These are phyloP conservation scores for Suhomyces wounanorum DNA, from an alignment of 1,139 yeast species.

Conservation along the genomic window DNA sequence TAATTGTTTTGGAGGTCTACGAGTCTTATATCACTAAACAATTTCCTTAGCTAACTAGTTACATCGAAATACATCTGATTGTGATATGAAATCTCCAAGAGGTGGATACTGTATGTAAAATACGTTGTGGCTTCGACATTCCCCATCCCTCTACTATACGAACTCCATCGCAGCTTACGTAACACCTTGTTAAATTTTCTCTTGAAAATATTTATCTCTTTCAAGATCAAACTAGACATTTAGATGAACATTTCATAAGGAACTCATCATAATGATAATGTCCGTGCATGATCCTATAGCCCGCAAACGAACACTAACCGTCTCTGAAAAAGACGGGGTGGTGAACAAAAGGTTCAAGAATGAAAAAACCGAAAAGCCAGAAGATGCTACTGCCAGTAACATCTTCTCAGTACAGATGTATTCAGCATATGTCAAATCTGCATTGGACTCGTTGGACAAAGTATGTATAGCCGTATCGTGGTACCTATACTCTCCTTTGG, in stretches of 20 bases:
- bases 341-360: conserved; percentile 13
- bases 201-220: conserved; percentile 6
- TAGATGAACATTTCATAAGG: conserved; percentile 6
- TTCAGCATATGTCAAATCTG: conserved; percentile 63
- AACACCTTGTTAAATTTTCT: conserved; percentile 4
- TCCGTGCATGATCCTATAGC: conserved; percentile 21
- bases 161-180: conserved; percentile 8
- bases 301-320: conserved; percentile 20
- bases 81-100: no score
- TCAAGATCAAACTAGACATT: conserved; percentile 2
- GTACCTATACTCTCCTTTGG: conserved; percentile 9
- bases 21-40: background rate
- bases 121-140: background rate
- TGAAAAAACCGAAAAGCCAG: conserved; percentile 11
- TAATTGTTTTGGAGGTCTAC: no score
- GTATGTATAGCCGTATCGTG: conserved; percentile 37
- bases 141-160: background rate
- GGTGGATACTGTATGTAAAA: no score
- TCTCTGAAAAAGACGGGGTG: conserved; percentile 13
- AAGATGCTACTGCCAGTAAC: conserved; percentile 13
- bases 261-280: conserved; percentile 17
- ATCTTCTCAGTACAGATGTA: conserved; percentile 59
- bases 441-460: conserved; percentile 68
- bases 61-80: no score
- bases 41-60: no score